Conservation (phyloP, 345 rosid species). For the Camelina sativa region DNA sequence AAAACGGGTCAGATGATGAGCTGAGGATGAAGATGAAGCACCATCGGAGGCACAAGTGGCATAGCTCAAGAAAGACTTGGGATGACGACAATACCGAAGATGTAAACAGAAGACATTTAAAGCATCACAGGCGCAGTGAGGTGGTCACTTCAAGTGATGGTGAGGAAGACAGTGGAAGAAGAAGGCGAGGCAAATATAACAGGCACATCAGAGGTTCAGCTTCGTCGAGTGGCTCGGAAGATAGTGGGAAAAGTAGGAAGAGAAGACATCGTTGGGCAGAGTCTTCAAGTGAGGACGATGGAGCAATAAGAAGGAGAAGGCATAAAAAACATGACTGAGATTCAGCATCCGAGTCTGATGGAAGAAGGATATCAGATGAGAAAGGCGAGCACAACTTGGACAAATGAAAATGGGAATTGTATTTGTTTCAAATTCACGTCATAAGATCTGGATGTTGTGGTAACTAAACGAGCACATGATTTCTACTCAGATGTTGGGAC, state of each 20-base stretch:
- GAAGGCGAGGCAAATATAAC: conserved; percentile 46
- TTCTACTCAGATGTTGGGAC: conserved; percentile 15
- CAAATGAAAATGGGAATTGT: conserved; percentile 26
- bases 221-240: conserved; percentile 47
- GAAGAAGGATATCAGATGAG: conserved; percentile 31
- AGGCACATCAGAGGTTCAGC: conserved; percentile 44
- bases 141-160: conserved; percentile 45
- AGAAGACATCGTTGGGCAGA: conserved; percentile 36
- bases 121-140: conserved; percentile 35
- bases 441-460: background rate
- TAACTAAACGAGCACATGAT: conserved; percentile 4
- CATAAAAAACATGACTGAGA: conserved; percentile 30
- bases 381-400: conserved; percentile 21
- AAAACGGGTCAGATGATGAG: conserved; percentile 56
- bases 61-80: conserved; percentile 46
- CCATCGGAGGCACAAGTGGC: conserved; percentile 51
- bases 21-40: conserved; percentile 54
- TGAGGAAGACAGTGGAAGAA: conserved; percentile 46
- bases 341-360: conserved; percentile 32
- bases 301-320: conserved; percentile 16
- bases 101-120: conserved; percentile 42
- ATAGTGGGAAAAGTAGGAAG: conserved; percentile 36
- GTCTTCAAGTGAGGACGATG: conserved; percentile 44
- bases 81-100: conserved; percentile 45
- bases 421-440: conserved; percentile 1